Percentiles rank a stretch among this genome's conserved stretches.
Evolutionary conservation across 2,329 filamentous ascomycete genomes (phyloP).

Genomic region (Graphilbum fragrans): DNA sequence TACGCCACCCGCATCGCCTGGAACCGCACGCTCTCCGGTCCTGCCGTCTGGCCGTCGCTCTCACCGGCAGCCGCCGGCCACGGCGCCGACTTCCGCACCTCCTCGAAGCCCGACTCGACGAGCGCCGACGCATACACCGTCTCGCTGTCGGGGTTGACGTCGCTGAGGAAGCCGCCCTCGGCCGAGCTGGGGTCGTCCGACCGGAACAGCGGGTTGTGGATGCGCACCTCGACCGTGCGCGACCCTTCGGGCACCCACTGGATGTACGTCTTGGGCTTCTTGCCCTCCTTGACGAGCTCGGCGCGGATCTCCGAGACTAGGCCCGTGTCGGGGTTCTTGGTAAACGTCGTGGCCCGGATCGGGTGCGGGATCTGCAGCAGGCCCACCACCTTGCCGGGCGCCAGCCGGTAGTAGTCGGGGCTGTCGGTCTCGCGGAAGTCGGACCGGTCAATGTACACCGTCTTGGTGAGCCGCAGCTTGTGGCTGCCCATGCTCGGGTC

Average conservation of each 20-base stretch:
- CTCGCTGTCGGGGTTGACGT: constrained; percentile 78
- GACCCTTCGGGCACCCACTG: constrained; percentile 76
- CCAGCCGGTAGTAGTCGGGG: constrained; percentile 66
- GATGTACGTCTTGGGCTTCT: constrained; percentile 70
- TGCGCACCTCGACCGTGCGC: constrained; percentile 59
- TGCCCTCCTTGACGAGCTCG: constrained; percentile 51
- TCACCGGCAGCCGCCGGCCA: constrained; percentile 75
- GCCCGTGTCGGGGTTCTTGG: constrained; percentile 46
- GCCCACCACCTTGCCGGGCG: constrained; percentile 59
- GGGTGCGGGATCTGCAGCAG: constrained; percentile 60
- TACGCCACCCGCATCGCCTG: constrained; percentile 85
- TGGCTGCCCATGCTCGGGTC: constrained; percentile 55
- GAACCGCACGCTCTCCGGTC: constrained; percentile 71
- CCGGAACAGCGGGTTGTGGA: constrained; percentile 78
- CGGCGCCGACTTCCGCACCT: constrained; percentile 59
- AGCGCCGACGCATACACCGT: constrained; percentile 66
- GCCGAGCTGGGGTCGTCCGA: constrained; percentile 69
- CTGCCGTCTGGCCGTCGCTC: constrained; percentile 45
- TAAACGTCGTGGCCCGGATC: constrained; percentile 56
- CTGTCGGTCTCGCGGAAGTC: constrained; percentile 67
- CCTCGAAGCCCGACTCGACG: constrained; percentile 72
- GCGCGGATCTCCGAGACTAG: constrained; percentile 48
- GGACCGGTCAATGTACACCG: constrained; percentile 71
- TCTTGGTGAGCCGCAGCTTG: constrained; percentile 55
- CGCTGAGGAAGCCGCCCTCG: constrained; percentile 68